Percentiles rank a stretch among this genome's conserved stretches.
Evolutionary conservation across 2,329 filamentous ascomycete genomes (phyloP).

Genomic region (Paraphaeosphaeria minitans): DNA sequence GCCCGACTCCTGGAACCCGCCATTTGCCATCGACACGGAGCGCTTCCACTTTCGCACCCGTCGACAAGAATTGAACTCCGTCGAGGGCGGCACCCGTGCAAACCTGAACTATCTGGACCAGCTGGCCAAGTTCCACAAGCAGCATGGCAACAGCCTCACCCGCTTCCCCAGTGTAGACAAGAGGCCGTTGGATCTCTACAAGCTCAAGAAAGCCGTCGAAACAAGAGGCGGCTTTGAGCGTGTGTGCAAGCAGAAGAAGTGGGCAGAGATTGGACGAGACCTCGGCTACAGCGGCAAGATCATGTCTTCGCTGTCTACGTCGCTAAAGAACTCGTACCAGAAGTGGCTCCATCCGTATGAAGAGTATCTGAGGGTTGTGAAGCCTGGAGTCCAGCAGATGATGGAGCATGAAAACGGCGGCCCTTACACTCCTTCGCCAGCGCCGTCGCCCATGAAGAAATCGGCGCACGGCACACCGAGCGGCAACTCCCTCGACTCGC

Average conservation of each 20-base stretch:
- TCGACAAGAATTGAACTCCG: conserved; percentile 95
- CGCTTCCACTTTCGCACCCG: conserved; percentile 96
- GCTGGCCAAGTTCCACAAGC: conserved; percentile 93
- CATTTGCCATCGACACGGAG: conserved; percentile 97
- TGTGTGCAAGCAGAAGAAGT: conserved; percentile 97
- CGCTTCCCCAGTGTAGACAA: conserved; percentile 97
- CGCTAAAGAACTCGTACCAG: conserved; percentile 96
- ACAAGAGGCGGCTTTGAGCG: conserved; percentile 92
- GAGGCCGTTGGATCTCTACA: conserved; percentile 92
- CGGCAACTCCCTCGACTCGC: conserved; percentile 66
- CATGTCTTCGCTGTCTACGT: conserved; percentile 97
- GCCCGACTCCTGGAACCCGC: conserved; percentile 89
- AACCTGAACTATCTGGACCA: conserved; percentile 97
- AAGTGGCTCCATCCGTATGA: conserved; percentile 97
- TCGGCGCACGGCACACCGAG: conserved; percentile 56
- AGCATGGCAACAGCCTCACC: conserved; percentile 91
- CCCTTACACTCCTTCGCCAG: conserved; percentile 79
- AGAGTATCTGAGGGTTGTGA: conserved; percentile 87
- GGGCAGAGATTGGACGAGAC: conserved; percentile 97
- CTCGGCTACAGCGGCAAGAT: conserved; percentile 98
- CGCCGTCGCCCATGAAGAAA: conserved; percentile 73
- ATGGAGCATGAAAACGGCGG: conserved; percentile 92
- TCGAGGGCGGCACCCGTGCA: conserved; percentile 95
- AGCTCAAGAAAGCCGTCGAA: conserved; percentile 95
- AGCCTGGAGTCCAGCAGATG: conserved; percentile 95